These are phyloP conservation scores for Brassica hybrid DNA, from an alignment of 441 rosid genomes.

Conservation along the genomic window DNA sequence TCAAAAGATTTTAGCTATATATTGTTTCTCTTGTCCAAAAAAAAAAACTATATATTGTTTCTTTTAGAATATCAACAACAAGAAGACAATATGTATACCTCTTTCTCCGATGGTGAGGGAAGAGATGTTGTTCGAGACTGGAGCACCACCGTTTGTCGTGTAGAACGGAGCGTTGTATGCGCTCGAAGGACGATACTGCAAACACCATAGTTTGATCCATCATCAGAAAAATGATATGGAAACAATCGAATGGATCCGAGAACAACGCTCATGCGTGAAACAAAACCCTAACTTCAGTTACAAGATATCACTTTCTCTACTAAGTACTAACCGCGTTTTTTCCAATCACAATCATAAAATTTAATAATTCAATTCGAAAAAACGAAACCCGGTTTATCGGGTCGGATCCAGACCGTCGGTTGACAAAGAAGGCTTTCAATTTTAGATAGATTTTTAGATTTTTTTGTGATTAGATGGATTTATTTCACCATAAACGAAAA, in stretches of 20 bases:
- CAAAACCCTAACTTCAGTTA: slow-evolving; percentile 8
- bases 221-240: not conserved
- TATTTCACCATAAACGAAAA: not conserved
- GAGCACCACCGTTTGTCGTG: slow-evolving; percentile 87
- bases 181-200: slow-evolving; percentile 85
- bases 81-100: slow-evolving; percentile 54
- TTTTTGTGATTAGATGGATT: not conserved
- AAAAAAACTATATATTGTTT: not conserved
- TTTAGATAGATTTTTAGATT: not conserved
- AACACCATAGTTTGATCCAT: slow-evolving; percentile 25
- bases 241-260: not conserved
- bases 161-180: slow-evolving; percentile 69
- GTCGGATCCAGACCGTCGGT: slow-evolving; percentile 6
- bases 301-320: not conserved
- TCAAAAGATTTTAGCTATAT: slow-evolving; percentile 6
- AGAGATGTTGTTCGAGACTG: slow-evolving; percentile 85
- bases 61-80: not conserved
- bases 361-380: not conserved
- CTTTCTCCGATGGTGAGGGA: slow-evolving; percentile 88
- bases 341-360: not conserved
- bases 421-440: not conserved
- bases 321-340: not conserved
- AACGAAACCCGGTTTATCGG: not conserved
- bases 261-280: not conserved
- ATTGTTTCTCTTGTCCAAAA: not conserved